Conservation (phyloP, 805 yeast species). For the Wickerhamiella shivajii region DNA sequence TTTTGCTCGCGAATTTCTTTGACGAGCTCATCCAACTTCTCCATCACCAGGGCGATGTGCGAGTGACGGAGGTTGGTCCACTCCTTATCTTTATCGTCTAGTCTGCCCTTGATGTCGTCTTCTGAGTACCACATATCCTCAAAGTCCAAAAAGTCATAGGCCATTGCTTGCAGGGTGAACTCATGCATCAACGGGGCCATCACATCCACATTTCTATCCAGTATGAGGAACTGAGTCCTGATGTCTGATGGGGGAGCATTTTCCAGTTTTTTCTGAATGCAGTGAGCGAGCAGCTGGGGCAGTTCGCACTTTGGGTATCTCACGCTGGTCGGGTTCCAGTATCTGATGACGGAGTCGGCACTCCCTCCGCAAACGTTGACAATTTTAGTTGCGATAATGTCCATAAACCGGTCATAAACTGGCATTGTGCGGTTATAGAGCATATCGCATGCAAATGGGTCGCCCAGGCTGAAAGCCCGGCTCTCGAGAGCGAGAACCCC, state of each 20-base stretch:
- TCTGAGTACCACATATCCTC: constrained; percentile 37
- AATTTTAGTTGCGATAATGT: constrained; percentile 45
- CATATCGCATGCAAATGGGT: constrained; percentile 45
- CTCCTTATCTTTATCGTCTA: constrained; percentile 49
- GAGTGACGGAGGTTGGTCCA: constrained; percentile 60
- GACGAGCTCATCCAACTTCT: constrained; percentile 40
- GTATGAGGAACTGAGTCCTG: constrained; percentile 41
- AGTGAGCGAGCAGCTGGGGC: constrained; percentile 7
- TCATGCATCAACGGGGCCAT: constrained; percentile 79
- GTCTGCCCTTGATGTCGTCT: constrained; percentile 29
- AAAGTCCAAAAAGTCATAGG: constrained; percentile 52
- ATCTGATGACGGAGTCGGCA: constrained; percentile 78
- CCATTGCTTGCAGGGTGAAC: constrained; percentile 83
- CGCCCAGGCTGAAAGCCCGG: constrained; percentile 55
- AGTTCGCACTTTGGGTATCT: constrained; percentile 31
- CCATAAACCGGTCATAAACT: constrained; percentile 42
- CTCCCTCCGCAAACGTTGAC: constrained; percentile 68
- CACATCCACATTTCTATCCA: constrained; percentile 75
- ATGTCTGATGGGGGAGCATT: constrained; percentile 11
- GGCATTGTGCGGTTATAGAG: constrained; percentile 42
- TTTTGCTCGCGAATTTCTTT: constrained; percentile 55
- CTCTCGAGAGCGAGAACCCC: constrained; percentile 54
- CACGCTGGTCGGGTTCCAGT: constrained; percentile 27
- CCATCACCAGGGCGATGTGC: constrained; percentile 64
- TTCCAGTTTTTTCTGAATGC: not conserved